phyloP scores from a whole-genome alignment of 805 yeast genomes.

The Candida hungchunana region DNA sequence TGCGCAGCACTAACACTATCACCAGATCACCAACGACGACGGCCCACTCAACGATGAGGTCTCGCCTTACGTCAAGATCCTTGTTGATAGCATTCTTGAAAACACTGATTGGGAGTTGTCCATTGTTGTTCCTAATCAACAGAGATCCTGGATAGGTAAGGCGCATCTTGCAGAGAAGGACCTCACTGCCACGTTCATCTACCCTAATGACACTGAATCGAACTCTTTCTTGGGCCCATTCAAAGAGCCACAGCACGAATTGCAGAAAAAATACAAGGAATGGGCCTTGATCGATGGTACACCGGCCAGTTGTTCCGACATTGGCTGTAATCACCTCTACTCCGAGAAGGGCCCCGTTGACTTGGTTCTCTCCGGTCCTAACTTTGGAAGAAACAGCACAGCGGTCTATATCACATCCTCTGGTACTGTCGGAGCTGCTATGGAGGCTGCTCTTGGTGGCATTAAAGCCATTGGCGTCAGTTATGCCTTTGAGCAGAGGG shows the following conservation, averaged over 20 bases:
- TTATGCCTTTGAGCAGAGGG: slow-evolving; percentile 64
- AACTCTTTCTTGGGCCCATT: slow-evolving; percentile 68
- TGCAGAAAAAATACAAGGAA: slow-evolving; percentile 47
- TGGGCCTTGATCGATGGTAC: slow-evolving; percentile 91
- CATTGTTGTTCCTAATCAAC: slow-evolving; percentile 76
- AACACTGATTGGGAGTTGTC: slow-evolving; percentile 81
- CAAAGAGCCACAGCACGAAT: slow-evolving; percentile 41
- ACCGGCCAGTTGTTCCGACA: slow-evolving; percentile 93
- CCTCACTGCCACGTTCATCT: slow-evolving; percentile 58
- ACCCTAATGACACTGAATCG: slow-evolving; percentile 45
- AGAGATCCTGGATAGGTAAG: slow-evolving; percentile 95
- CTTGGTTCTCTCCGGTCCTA: slow-evolving; percentile 90
- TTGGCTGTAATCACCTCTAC: slow-evolving; percentile 74
- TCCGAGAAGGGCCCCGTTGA: slow-evolving; percentile 60
- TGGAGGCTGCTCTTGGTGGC: slow-evolving; percentile 80
- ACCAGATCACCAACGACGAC: slow-evolving; percentile 81
- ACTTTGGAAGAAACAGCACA: slow-evolving; percentile 89
- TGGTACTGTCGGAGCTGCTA: slow-evolving; percentile 95
- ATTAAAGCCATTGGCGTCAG: slow-evolving; percentile 73
- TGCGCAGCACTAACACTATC: slow-evolving; percentile 4
- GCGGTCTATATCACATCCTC: slow-evolving; percentile 85
- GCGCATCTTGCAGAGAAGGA: slow-evolving; percentile 87
- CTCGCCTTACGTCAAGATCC: slow-evolving; percentile 81
- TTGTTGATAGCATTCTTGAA: slow-evolving; percentile 62
- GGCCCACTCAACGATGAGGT: slow-evolving; percentile 81